Evolutionary conservation across 2,329 filamentous ascomycete genomes (phyloP).

Genomic region (Pseudogymnoascus sp.): DNA sequence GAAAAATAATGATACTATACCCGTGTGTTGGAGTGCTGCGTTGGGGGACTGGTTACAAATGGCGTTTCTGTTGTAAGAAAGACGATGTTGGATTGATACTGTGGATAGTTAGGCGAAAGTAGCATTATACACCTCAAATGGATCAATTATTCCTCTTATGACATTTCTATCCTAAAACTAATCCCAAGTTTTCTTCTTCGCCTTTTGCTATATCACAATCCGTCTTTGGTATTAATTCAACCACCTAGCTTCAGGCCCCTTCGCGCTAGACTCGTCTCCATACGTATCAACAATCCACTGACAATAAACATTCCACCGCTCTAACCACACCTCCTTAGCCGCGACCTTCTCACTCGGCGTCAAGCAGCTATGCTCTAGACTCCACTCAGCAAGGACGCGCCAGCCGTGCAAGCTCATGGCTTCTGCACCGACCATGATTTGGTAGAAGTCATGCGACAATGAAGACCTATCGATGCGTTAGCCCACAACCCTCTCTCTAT

Average conservation of each 20-base stretch:
- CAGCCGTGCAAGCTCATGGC: conserved; percentile 64
- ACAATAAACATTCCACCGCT: conserved; percentile 55
- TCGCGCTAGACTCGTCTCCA: conserved; percentile 18
- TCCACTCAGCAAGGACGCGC: conserved; percentile 62
- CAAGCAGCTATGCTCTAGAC: conserved; percentile 55
- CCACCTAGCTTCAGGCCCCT: neutral
- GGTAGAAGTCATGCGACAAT: conserved; percentile 71
- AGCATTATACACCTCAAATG: neutral
- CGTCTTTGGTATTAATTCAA: neutral
- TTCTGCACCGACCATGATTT: conserved; percentile 62
- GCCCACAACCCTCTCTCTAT: neutral
- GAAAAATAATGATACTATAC: conserved; percentile 2
- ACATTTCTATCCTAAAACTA: neutral
- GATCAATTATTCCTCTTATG: neutral
- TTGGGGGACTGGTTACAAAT: neutral
- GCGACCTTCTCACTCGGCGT: conserved; percentile 36
- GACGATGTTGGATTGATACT: neutral
- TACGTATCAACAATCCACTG: conserved; percentile 43
- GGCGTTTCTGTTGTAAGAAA: neutral
- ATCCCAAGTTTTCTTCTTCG: neutral
- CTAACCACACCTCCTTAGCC: conserved; percentile 43
- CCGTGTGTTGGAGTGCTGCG: neutral
- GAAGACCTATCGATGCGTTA: conserved; percentile 48
- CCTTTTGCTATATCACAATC: neutral
- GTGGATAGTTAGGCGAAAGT: neutral